A percentile compares a stretch with the other conserved stretches of the same genome.
These are phyloP conservation scores for Monosporascus sp. DNA, from an alignment of 2,329 filamentous ascomycete genomes.

Conservation along the genomic window DNA sequence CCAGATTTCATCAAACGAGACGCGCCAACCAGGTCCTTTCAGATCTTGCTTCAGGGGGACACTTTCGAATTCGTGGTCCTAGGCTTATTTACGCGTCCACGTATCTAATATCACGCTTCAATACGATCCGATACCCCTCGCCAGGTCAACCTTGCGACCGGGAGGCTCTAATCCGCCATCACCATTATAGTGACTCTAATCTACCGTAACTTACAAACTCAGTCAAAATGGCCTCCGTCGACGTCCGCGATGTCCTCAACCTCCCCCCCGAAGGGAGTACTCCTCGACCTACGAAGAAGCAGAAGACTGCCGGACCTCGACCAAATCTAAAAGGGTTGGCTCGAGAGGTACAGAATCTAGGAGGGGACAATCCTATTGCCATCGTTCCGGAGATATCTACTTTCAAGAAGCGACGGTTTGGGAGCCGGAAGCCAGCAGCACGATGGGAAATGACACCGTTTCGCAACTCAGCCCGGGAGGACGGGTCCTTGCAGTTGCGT, in stretches of 20 bases:
- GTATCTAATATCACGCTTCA: constrained; percentile 2
- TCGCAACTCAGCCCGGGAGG: constrained; percentile 68
- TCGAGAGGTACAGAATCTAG: constrained; percentile 60
- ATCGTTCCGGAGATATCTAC: constrained; percentile 56
- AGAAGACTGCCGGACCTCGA: constrained; percentile 58
- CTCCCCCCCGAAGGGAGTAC: constrained; percentile 57
- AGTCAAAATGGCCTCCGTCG: constrained; percentile 62
- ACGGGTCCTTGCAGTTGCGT: constrained; percentile 60
- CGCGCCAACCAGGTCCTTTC: background rate
- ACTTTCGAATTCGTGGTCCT: background rate
- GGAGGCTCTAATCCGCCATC: background rate
- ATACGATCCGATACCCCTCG: background rate
- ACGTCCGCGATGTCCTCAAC: constrained; percentile 85
- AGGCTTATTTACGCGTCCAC: constrained; percentile 5
- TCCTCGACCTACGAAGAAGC: constrained; percentile 65
- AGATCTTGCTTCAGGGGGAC: background rate
- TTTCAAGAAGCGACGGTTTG: constrained; percentile 55
- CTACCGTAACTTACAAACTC: constrained; percentile 2
- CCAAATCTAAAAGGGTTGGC: constrained; percentile 59
- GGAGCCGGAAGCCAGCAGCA: constrained; percentile 49
- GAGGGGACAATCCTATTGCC: constrained; percentile 61
- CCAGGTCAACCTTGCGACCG: background rate
- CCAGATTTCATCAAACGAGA: constrained; percentile 2
- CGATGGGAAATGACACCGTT: constrained; percentile 68
- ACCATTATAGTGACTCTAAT: background rate